phyloP scores from a whole-genome alignment of 2,329 filamentous ascomycete species.

The Nothomitra cinnamomea region DNA sequence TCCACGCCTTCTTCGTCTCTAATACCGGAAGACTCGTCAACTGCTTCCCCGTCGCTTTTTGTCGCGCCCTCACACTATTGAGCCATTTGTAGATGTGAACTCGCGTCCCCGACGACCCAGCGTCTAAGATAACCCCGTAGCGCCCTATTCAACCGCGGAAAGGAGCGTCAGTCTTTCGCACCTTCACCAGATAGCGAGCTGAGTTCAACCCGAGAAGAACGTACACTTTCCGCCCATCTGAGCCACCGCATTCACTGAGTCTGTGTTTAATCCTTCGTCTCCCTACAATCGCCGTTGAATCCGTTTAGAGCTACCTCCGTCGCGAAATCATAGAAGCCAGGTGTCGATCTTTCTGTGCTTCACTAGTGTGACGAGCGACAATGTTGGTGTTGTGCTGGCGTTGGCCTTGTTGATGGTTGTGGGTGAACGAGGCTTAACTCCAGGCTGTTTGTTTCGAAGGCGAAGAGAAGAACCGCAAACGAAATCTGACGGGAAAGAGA shows the following conservation, averaged over 20 bases:
- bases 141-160: conserved; percentile 26
- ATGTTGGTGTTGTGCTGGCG: too few species aligned
- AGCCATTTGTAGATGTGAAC: conserved; percentile 92
- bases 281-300: not conserved
- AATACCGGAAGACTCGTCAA: conserved; percentile 59
- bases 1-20: conserved; percentile 72
- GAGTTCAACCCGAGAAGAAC: not conserved
- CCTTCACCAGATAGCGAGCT: not conserved
- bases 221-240: conserved; percentile 2
- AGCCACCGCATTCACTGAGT: not conserved
- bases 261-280: not conserved
- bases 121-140: conserved; percentile 93
- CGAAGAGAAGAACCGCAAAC: too few species aligned
- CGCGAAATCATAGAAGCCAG: too few species aligned
- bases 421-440: too few species aligned
- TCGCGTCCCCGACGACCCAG: conserved; percentile 87
- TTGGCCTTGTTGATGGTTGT: too few species aligned
- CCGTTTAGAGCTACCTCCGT: too few species aligned
- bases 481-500: too few species aligned
- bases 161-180: not conserved
- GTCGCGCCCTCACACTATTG: conserved; percentile 50
- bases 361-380: too few species aligned
- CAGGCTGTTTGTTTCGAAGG: too few species aligned
- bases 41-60: conserved; percentile 40
- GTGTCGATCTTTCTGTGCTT: too few species aligned